Base-by-base conservation (phyloP, 441 rosid species). In the Melastoma candidum region DNA sequence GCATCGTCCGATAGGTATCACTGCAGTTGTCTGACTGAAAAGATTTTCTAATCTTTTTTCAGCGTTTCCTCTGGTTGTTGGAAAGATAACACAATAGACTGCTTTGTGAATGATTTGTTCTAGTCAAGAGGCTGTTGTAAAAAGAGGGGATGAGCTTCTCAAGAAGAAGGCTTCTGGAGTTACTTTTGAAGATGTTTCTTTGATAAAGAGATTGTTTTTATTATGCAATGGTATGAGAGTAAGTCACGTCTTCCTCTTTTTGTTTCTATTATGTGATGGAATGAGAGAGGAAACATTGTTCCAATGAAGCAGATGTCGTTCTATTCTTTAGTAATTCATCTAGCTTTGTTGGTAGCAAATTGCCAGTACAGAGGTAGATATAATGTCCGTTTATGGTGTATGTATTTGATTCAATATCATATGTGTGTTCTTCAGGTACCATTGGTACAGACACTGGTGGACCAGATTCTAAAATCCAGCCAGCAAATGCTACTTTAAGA, bases 71-170 rank as follows among this genome's bases (percentile, higher is more conserved):
- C 13, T 52, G 7, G 27, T 51, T 9, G 32, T 26, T 29, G 36
- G 11, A 22, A 49, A 46, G 7, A 9, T 51, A 46, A 43, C 2
- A 56, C 44, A 25, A 49, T 53, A 26, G 36, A 2, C 49, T 51
- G 57, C 67, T 61, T 71, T 46, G 39, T 71, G 60, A 60, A 69
- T 60, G 60, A 41, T 64, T 63, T 51, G 63, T 65, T 74, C 74
- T 68, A 89, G 98, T 75, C 98, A 88, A 84, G 97, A 82, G 68
- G 72, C 83, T 63, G 95, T 92, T 68, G 68, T 79, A 64, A 85
- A 74, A 72, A 80, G 83, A 76, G 98, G 98, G 67, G 95, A 85
- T 68, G 95, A 81, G 59, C 92, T 92, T 69, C 68, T 88, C 49
- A 92, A 81, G 81, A 92, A 82, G 78, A 77, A 71, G 72, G 84